Percentiles rank a stretch among this genome's conserved stretches.
Conservation (phyloP, 495 filamentous ascomycete species). For the Chaetomium fimeti region DNA sequence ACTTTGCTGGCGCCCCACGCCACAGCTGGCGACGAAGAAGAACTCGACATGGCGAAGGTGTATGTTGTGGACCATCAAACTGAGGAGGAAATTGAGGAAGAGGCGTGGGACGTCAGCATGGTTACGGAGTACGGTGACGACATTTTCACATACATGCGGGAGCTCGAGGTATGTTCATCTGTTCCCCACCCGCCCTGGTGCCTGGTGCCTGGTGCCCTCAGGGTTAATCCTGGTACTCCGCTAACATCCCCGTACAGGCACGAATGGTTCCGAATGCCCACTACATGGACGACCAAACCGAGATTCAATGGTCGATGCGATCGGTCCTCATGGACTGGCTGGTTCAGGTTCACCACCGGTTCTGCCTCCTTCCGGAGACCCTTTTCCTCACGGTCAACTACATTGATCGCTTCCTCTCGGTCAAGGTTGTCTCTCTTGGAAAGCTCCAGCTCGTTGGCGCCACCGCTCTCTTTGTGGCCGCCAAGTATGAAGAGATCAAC, state of each 20-base stretch:
- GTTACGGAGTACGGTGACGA: conserved; percentile 94
- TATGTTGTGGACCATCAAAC: conserved; percentile 60
- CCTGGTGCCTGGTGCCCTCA: neutral
- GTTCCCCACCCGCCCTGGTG: no score
- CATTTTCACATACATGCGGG: conserved; percentile 87
- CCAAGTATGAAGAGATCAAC: conserved; percentile 98
- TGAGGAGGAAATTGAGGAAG: conserved; percentile 71
- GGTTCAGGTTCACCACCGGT: conserved; percentile 90
- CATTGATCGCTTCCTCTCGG: conserved; percentile 93
- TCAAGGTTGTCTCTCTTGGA: conserved; percentile 88
- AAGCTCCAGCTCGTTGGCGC: conserved; percentile 97
- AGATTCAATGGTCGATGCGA: conserved; percentile 99
- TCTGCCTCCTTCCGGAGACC: conserved; percentile 87
- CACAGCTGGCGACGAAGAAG: conserved; percentile 58
- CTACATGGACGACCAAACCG: conserved; percentile 96
- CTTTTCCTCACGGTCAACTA: conserved; percentile 92
- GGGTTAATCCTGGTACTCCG: neutral
- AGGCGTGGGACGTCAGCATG: conserved; percentile 94
- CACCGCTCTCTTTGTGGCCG: conserved; percentile 91
- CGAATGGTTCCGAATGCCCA: conserved; percentile 79
- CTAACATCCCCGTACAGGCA: conserved; percentile 51
- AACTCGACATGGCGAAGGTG: conserved; percentile 67
- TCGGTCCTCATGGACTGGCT: conserved; percentile 98
- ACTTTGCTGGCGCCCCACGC: conserved; percentile 71
- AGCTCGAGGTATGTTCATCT: conserved; percentile 73